A percentile compares a stretch with the other conserved stretches of the same genome.
Conservation (phyloP, 352 stramenopile species). For the Globisporangium middletonii region DNA sequence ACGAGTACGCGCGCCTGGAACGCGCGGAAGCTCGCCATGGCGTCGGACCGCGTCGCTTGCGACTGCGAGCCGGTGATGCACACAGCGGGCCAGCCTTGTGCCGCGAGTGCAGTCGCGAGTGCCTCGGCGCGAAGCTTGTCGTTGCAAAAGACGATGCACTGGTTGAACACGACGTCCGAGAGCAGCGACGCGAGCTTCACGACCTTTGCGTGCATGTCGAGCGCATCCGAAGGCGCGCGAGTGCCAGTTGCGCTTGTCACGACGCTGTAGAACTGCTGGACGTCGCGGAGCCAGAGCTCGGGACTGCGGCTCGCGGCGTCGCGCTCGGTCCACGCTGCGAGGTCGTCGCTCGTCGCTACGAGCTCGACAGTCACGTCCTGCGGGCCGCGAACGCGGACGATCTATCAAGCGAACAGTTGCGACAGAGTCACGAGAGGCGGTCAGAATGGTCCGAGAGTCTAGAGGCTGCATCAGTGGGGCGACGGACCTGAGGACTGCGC, state of each 20-base stretch:
- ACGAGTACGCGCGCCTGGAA: slow-evolving; percentile 56
- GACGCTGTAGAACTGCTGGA: slow-evolving; percentile 67
- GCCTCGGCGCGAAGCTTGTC: slow-evolving; percentile 75
- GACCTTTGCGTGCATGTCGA: slow-evolving; percentile 55
- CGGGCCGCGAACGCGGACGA: slow-evolving; percentile 56
- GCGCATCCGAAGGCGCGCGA: slow-evolving; percentile 3
- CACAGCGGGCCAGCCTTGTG: slow-evolving; percentile 48
- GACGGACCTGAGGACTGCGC: slow-evolving; percentile 50
- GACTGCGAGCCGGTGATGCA: slow-evolving; percentile 66
- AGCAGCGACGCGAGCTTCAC: slow-evolving; percentile 46
- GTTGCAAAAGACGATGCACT: slow-evolving; percentile 85
- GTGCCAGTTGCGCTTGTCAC: slow-evolving; percentile 10
- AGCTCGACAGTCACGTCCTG: slow-evolving; percentile 62
- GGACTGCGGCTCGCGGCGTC: slow-evolving; percentile 31
- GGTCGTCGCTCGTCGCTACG: slow-evolving; percentile 34
- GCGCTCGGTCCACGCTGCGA: slow-evolving; percentile 40
- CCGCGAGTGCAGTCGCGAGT: slow-evolving; percentile 38
- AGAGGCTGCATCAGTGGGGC: not conserved
- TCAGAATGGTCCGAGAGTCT: not conserved
- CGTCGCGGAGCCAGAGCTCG: slow-evolving; percentile 68
- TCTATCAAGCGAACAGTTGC: slow-evolving; percentile 15
- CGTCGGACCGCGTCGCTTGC: slow-evolving; percentile 46
- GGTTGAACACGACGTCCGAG: slow-evolving; percentile 59
- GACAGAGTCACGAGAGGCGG: not conserved
- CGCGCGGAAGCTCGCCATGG: slow-evolving; percentile 57